These are phyloP conservation scores for Hemileccinum impolitum DNA, from an alignment of 768 basidiomycete genomes.

Conservation along the genomic window DNA sequence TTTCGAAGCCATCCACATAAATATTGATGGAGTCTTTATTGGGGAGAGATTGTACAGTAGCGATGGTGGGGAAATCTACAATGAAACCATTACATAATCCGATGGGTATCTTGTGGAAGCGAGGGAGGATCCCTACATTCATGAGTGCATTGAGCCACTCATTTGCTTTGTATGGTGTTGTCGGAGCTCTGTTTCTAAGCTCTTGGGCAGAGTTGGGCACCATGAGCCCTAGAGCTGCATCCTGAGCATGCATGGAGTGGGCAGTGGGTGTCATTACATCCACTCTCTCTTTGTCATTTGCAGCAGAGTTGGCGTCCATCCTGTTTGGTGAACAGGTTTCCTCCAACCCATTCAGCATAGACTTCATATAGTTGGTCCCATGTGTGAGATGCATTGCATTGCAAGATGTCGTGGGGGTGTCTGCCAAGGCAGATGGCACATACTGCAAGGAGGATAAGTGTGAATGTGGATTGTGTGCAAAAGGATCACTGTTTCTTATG, in stretches of 20 bases:
- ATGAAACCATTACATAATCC: slow-evolving; percentile 1
- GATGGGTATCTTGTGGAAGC: background rate
- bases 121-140: background rate
- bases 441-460: background rate
- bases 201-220: slow-evolving; percentile 6
- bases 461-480: background rate
- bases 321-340: slow-evolving; percentile 14
- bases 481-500: background rate
- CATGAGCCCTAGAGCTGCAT: background rate
- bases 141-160: slow-evolving; percentile 3
- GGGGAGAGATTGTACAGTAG: slow-evolving; percentile 1
- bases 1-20: background rate
- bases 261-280: background rate
- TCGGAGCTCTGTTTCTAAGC: slow-evolving; percentile 6
- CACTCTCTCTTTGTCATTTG: slow-evolving; percentile 1
- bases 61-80: slow-evolving; percentile 8
- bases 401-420: slow-evolving; percentile 20
- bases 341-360: background rate
- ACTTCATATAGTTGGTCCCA: slow-evolving; percentile 23
- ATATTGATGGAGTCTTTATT: slow-evolving; percentile 7
- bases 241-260: slow-evolving; percentile 10
- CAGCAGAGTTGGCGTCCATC: slow-evolving; percentile 1
- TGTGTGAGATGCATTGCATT: slow-evolving; percentile 12
- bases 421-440: slow-evolving; percentile 37
- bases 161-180: slow-evolving; percentile 3